phyloP scores from a whole-genome alignment of 2,329 filamentous ascomycete genomes.

The Tolypocladium endophyticum region DNA sequence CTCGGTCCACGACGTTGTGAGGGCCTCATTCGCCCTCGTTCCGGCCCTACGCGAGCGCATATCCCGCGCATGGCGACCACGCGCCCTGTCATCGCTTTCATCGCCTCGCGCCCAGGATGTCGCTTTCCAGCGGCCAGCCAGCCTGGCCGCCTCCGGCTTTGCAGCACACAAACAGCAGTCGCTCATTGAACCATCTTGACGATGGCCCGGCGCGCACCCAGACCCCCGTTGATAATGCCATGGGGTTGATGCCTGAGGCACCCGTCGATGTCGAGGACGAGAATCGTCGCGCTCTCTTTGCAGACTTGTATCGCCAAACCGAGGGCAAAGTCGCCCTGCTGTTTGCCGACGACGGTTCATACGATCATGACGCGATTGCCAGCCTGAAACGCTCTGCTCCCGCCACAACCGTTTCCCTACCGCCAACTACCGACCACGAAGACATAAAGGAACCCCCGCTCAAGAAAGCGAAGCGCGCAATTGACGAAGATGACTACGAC shows the following conservation, averaged over 20 bases:
- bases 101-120: conserved; percentile 48
- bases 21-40: conserved; percentile 31
- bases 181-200: conserved; percentile 48
- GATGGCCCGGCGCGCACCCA: conserved; percentile 44
- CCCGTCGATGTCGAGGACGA: conserved; percentile 54
- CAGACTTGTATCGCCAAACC: conserved; percentile 64
- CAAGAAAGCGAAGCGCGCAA: conserved; percentile 67
- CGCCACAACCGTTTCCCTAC: conserved; percentile 31
- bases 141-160: conserved; percentile 51
- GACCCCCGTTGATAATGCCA: conserved; percentile 38
- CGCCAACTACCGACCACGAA: conserved; percentile 47
- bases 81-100: conserved; percentile 35
- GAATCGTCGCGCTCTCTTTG: conserved; percentile 62
- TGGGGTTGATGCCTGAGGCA: conserved; percentile 50
- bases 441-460: conserved; percentile 49
- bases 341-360: conserved; percentile 51
- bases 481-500: conserved; percentile 78
- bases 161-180: conserved; percentile 34
- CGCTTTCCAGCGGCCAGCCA: conserved; percentile 55
- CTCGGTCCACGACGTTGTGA: conserved; percentile 40
- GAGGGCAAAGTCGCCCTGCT: conserved; percentile 68
- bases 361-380: conserved; percentile 42
- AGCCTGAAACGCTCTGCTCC: conserved; percentile 34
- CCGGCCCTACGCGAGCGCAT: conserved; percentile 40
- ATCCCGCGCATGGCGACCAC: conserved; percentile 46